Evolutionary conservation across 805 yeast species (phyloP).

Genomic region (Saccharomyces kudriavzevii): DNA sequence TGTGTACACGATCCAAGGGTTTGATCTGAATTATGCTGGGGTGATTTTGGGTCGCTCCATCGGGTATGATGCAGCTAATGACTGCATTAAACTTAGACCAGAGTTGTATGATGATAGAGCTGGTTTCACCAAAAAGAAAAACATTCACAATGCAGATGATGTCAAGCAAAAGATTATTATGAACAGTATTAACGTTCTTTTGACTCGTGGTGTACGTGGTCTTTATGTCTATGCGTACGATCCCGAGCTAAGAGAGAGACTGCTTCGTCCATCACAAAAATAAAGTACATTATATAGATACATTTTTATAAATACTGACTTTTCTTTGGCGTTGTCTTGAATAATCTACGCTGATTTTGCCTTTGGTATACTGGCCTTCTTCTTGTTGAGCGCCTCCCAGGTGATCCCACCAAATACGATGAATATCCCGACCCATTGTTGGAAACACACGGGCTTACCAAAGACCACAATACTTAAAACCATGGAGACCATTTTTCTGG

Average conservation of each 20-base stretch:
- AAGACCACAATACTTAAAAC: conserved; percentile 76
- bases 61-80: conserved; percentile 32
- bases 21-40: conserved; percentile 41
- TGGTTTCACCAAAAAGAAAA: conserved; percentile 37
- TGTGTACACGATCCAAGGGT: conserved; percentile 42
- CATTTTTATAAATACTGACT: background rate
- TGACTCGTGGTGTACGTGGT: conserved; percentile 40
- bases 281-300: background rate
- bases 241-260: conserved; percentile 31
- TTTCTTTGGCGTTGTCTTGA: background rate
- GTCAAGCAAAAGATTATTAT: conserved; percentile 36
- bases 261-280: conserved; percentile 7
- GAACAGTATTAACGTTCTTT: conserved; percentile 38
- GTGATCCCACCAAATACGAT: conserved; percentile 83
- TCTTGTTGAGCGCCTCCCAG: conserved; percentile 59
- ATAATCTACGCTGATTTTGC: background rate
- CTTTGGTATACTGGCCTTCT: conserved; percentile 2
- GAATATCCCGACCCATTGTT: conserved; percentile 73
- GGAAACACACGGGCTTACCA: conserved; percentile 57
- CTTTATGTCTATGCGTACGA: conserved; percentile 38
- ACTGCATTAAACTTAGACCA: conserved; percentile 30
- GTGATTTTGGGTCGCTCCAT: conserved; percentile 39
- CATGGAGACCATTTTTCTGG: conserved; percentile 95
- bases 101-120: conserved; percentile 40
- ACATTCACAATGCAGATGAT: conserved; percentile 30